Base-by-base conservation (phyloP, 257 asterid species). In the Linderniella brevidens region DNA sequence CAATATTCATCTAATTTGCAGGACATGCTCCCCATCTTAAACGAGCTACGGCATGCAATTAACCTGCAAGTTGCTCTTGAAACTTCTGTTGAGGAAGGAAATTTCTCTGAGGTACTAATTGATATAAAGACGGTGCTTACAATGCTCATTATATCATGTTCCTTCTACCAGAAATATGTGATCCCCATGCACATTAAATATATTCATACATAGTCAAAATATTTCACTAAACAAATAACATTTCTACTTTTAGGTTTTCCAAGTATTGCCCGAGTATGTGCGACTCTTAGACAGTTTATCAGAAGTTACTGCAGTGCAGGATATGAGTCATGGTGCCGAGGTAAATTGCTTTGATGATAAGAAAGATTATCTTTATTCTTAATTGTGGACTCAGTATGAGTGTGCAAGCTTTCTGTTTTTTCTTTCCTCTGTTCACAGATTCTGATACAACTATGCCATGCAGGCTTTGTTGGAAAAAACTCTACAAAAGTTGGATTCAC, bases 391-490 rank as follows among this genome's bases (percentile, higher is more conserved):
- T 25, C 32, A 25, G 32, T 2, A 25, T 25, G 32, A 25, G 32
- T 6, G 32, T 25, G 32, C 32, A 25, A 25, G 32, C 32, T 25
- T 25, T 25, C 32, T 25, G 6, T 25, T 25, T 25, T 6, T 2
- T 25, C 6, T 25, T 25, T 25, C 6, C 32, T 25, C 32, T 6
- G 32, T 25, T n/a, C 32, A 25, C 3, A 4, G 19, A 8, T 44
- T 13, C 48, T 1, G 25, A 4, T 46, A 35, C 10, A 7, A 17
- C 12, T 51, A 58, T 44, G 12, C 48, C 35, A 48, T 77, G 68
- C 86, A 90, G 99, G 93, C 73, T 66, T 90, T 96, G 96, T 62
- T 90, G 68, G 96, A 93, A 60, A 79, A 72, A 70, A 81, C 99
- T 69, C 93, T 90, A 59, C 96, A 81, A 64, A 85, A 77, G 83